Evolutionary conservation across 2,329 filamentous ascomycete genomes (phyloP).

Genomic region (Blastomyces gilchristii): DNA sequence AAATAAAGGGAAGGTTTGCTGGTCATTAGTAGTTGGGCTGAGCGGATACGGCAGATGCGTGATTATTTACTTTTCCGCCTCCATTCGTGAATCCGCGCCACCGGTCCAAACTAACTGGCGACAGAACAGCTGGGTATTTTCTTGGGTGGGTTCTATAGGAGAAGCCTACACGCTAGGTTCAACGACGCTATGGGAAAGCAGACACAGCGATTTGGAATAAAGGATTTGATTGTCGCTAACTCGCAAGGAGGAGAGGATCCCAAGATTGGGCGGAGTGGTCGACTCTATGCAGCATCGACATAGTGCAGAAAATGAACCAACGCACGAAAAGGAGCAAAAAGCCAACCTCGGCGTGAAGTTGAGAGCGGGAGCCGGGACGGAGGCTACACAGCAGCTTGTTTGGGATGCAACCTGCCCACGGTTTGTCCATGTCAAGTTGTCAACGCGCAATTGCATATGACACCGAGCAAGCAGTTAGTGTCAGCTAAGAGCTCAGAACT

Average conservation of each 20-base stretch:
- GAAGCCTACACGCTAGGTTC: not conserved
- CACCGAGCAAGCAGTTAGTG: not conserved
- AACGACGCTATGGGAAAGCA: not conserved
- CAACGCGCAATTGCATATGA: slow-evolving; percentile 3
- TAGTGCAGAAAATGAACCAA: not conserved
- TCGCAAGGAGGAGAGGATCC: not conserved
- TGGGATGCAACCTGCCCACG: not conserved
- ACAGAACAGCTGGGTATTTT: not conserved
- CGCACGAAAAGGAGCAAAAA: too few relatives aligned
- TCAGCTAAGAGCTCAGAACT: not conserved
- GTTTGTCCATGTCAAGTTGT: not conserved
- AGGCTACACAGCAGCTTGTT: not conserved
- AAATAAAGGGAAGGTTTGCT: not conserved
- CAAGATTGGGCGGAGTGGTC: not conserved
- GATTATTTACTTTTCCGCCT: not conserved
- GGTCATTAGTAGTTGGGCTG: not conserved
- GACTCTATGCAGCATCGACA: not conserved
- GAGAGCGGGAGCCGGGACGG: not conserved
- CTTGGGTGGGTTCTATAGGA: not conserved
- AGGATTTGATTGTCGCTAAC: not conserved
- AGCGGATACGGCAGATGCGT: not conserved
- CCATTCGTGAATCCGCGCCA: not conserved
- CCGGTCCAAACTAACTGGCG: not conserved
- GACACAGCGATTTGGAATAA: not conserved
- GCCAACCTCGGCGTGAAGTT: not conserved